phyloP scores from a whole-genome alignment of 2,329 filamentous ascomycete genomes.

The Calonectria crousiana region DNA sequence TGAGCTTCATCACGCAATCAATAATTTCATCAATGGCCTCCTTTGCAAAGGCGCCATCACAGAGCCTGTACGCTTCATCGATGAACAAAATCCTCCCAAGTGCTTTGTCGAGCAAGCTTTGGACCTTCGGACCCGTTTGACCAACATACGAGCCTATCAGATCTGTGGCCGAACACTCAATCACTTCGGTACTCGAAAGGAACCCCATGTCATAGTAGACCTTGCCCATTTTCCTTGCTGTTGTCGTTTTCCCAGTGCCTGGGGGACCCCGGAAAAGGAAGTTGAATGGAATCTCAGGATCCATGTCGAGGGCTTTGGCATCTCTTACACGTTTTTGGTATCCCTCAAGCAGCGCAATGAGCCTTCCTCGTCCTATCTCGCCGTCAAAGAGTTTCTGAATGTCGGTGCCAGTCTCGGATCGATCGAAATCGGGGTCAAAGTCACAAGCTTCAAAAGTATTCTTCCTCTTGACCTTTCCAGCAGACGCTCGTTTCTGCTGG shows the following conservation, averaged over 20 bases:
- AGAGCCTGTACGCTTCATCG: slow-evolving; percentile 78
- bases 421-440: slow-evolving; percentile 74
- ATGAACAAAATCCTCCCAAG: slow-evolving; percentile 78
- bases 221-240: slow-evolving; percentile 79
- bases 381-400: slow-evolving; percentile 67
- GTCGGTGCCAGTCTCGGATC: slow-evolving; percentile 59
- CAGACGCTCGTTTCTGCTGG: slow-evolving; percentile 38
- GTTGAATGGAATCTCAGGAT: slow-evolving; percentile 70
- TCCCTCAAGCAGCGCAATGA: slow-evolving; percentile 65
- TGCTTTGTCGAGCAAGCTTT: slow-evolving; percentile 67
- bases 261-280: slow-evolving; percentile 76
- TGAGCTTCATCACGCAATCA: slow-evolving; percentile 65
- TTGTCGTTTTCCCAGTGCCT: slow-evolving; percentile 81
- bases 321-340: slow-evolving; percentile 62
- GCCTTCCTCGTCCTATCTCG: slow-evolving; percentile 67
- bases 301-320: slow-evolving; percentile 42
- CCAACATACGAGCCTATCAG: slow-evolving; percentile 77
- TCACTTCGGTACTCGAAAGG: slow-evolving; percentile 68
- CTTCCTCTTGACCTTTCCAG: slow-evolving; percentile 46
- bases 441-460: slow-evolving; percentile 82
- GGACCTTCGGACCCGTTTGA: slow-evolving; percentile 76
- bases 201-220: slow-evolving; percentile 82
- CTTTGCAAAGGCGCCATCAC: slow-evolving; percentile 67
- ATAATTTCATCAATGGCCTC: slow-evolving; percentile 68
- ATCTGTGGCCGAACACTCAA: slow-evolving; percentile 76